phyloP scores from a whole-genome alignment of 148 eudicot genomes.

The Cornus florida region DNA sequence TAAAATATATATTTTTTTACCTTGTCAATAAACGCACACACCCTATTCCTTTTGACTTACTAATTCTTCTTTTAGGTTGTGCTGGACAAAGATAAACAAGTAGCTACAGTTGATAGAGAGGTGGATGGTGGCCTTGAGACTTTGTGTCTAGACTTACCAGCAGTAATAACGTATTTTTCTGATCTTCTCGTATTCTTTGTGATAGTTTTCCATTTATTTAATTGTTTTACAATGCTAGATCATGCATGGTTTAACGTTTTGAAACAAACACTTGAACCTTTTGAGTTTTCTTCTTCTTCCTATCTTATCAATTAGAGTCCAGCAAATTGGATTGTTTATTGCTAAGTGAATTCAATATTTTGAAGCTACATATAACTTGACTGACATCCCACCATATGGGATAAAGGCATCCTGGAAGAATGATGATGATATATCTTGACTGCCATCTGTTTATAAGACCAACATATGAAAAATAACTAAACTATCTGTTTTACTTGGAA shows the following conservation, averaged over 20 bases:
- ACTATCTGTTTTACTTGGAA: too few relatives aligned
- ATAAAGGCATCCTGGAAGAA: too few relatives aligned
- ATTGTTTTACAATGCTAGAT: not conserved
- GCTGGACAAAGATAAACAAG: slow-evolving; percentile 74
- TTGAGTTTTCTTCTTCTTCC: not conserved
- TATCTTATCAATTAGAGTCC: not conserved
- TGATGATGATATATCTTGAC: too few relatives aligned
- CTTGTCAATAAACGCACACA: too few relatives aligned
- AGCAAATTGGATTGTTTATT: too few relatives aligned
- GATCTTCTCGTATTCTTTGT: not conserved
- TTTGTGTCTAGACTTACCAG: slow-evolving; percentile 79
- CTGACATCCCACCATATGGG: too few relatives aligned
- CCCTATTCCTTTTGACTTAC: not conserved
- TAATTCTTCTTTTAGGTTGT: slow-evolving; percentile 60
- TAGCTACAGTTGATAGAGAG: slow-evolving; percentile 86
- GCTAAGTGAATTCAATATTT: too few relatives aligned
- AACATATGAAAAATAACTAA: too few relatives aligned
- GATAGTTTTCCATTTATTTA: not conserved
- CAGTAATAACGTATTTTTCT: slow-evolving; percentile 72
- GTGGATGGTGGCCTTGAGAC: slow-evolving; percentile 98
- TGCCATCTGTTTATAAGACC: too few relatives aligned
- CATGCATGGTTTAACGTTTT: not conserved
- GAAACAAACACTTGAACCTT: not conserved
- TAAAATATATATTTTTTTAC: too few relatives aligned
- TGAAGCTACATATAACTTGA: too few relatives aligned